These are phyloP conservation scores for Erysimum cheiranthoides DNA, from an alignment of 345 rosid species.

Conservation along the genomic window DNA sequence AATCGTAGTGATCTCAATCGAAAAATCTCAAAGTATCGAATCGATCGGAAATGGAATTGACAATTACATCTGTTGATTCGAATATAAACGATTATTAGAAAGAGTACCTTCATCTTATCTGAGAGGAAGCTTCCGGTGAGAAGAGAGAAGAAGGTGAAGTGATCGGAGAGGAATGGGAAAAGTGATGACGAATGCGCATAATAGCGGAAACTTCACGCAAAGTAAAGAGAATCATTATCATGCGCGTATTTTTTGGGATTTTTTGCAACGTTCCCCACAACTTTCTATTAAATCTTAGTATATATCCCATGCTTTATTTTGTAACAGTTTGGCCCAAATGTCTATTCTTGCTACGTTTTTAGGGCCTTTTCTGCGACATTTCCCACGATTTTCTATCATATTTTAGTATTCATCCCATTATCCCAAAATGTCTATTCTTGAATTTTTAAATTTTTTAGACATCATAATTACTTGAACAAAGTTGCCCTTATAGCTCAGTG, in stretches of 20 bases:
- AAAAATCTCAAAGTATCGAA: background rate
- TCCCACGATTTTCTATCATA: background rate
- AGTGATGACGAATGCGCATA: constrained; percentile 14
- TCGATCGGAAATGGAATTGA: background rate
- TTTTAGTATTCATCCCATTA: background rate
- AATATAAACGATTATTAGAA: background rate
- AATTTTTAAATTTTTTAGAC: background rate
- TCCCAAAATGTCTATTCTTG: background rate
- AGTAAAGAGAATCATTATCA: constrained; percentile 14
- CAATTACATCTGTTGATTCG: background rate
- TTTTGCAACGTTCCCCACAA: background rate
- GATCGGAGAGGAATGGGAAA: constrained; percentile 22
- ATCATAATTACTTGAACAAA: rapidly evolving
- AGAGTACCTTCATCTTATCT: constrained; percentile 39
- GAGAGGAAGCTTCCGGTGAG: background rate
- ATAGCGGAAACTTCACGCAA: constrained; percentile 41
- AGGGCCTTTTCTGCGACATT: background rate
- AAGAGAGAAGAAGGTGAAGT: background rate
- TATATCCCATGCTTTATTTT: background rate
- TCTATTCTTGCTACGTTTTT: too few species aligned
- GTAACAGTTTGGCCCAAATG: background rate
- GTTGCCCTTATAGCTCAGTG: constrained; percentile 64
- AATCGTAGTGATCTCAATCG: background rate
- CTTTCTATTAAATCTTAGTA: background rate
- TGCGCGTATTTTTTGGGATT: constrained; percentile 7